Conservation (phyloP, 2,329 filamentous ascomycete species). For the Monascus ruber region DNA sequence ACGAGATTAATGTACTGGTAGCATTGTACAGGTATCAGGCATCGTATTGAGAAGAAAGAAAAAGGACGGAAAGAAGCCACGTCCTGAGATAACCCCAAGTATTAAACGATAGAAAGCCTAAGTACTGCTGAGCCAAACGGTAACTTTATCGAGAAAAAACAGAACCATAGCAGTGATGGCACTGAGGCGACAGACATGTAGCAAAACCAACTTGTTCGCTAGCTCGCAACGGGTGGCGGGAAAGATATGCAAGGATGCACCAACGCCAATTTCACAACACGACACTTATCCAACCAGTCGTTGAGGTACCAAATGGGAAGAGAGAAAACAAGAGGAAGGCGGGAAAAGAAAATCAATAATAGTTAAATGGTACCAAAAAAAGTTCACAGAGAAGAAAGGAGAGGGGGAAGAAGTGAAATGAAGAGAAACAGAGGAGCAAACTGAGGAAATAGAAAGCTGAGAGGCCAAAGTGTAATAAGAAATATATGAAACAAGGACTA, state of each 20-base stretch:
- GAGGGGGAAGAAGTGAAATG: conserved; percentile 10
- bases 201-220: background rate
- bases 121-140: conserved; percentile 4
- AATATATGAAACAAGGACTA: conserved; percentile 25
- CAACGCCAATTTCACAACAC: conserved; percentile 24
- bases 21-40: no score
- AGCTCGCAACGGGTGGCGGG: conserved; percentile 2
- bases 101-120: conserved; percentile 16
- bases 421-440: no score
- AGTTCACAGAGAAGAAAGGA: conserved; percentile 10
- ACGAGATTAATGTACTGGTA: no score
- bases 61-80: no score
- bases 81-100: background rate
- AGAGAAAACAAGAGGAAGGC: conserved; percentile 3
- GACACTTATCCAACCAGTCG: conserved; percentile 8
- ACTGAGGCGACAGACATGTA: background rate
- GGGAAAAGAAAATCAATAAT: conserved; percentile 1
- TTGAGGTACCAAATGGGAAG: conserved; percentile 4
- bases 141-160: background rate
- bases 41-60: no score
- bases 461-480: conserved; percentile 5
- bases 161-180: background rate
- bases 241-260: conserved; percentile 22
- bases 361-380: conserved; percentile 3
- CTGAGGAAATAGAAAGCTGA: no score